phyloP scores from a whole-genome alignment of 2,329 filamentous ascomycete species.

The Botryosphaeria agaves region DNA sequence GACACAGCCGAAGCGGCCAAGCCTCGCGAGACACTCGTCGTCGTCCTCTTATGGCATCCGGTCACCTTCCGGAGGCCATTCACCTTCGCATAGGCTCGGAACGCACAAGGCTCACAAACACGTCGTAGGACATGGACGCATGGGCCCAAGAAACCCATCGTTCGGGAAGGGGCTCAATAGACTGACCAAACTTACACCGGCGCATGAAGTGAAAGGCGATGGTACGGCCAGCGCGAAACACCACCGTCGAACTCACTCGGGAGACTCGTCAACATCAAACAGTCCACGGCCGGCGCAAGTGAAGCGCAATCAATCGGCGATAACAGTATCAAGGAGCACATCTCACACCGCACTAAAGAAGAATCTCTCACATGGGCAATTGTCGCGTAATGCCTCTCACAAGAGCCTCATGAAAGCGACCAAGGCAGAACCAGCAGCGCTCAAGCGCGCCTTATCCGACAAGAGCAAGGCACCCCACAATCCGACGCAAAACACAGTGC shows the following conservation, averaged over 20 bases:
- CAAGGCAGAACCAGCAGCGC: slow-evolving; percentile 15
- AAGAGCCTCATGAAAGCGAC: slow-evolving; percentile 20
- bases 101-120: slow-evolving; percentile 19
- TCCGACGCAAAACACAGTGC: slow-evolving; percentile 18
- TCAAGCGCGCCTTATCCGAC: slow-evolving; percentile 7
- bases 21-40: slow-evolving; percentile 18
- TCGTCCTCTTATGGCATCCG: slow-evolving; percentile 18
- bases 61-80: slow-evolving; percentile 16
- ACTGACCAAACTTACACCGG: slow-evolving; percentile 16
- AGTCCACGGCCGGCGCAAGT: slow-evolving; percentile 16
- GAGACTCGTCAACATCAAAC: slow-evolving; percentile 13
- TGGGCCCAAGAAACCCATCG: slow-evolving; percentile 20
- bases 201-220: slow-evolving; percentile 9
- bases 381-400: slow-evolving; percentile 20
- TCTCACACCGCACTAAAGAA: slow-evolving; percentile 18
- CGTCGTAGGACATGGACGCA: slow-evolving; percentile 19
- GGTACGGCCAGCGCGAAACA: slow-evolving; percentile 12
- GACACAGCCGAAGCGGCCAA: slow-evolving; percentile 17
- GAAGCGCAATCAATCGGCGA: slow-evolving; percentile 25
- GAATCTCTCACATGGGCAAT: slow-evolving; percentile 27
- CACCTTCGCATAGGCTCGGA: slow-evolving; percentile 6
- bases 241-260: slow-evolving; percentile 20
- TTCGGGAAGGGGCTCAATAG: slow-evolving; percentile 25
- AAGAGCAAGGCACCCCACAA: slow-evolving; percentile 8
- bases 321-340: slow-evolving; percentile 17